Percentiles rank a stretch among this genome's conserved stretches.
phyloP scores from a whole-genome alignment of 2,329 filamentous ascomycete genomes.

The Decorospora gaudefroyi region DNA sequence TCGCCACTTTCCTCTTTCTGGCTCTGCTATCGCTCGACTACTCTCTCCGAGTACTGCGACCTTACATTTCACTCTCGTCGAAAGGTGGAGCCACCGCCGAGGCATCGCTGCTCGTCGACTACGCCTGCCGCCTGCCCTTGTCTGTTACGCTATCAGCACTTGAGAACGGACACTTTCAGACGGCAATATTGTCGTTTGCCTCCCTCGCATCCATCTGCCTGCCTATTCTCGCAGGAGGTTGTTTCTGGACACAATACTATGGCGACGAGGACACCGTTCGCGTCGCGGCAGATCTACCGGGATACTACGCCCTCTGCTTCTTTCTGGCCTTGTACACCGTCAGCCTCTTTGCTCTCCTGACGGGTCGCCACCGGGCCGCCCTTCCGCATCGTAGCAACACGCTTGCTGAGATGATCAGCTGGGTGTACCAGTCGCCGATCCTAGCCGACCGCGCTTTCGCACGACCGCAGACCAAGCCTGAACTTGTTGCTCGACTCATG shows the following conservation, averaged over 20 bases:
- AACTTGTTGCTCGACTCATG: slow-evolving; percentile 71
- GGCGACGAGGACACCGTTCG: slow-evolving; percentile 38
- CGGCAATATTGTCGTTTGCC: slow-evolving; percentile 65
- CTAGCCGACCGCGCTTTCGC: slow-evolving; percentile 74
- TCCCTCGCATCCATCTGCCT: slow-evolving; percentile 64
- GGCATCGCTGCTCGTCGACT: slow-evolving; percentile 69
- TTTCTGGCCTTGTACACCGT: slow-evolving; percentile 71
- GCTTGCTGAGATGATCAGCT: slow-evolving; percentile 76
- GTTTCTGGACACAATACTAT: slow-evolving; percentile 74
- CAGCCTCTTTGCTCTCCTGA: slow-evolving; percentile 63
- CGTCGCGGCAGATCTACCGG: slow-evolving; percentile 72
- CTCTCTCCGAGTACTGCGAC: slow-evolving; percentile 67
- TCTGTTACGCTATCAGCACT: slow-evolving; percentile 63
- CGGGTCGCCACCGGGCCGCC: slow-evolving; percentile 62
- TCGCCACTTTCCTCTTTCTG: slow-evolving; percentile 70
- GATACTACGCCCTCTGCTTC: slow-evolving; percentile 72
- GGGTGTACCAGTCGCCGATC: slow-evolving; percentile 73
- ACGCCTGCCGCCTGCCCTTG: slow-evolving; percentile 68
- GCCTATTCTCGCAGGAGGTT: slow-evolving; percentile 69
- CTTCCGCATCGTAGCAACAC: slow-evolving; percentile 75
- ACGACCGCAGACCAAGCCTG: slow-evolving; percentile 66
- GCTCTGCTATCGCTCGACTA: slow-evolving; percentile 69
- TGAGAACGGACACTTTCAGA: slow-evolving; percentile 66
- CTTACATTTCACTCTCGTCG: slow-evolving; percentile 67
- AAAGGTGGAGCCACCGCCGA: slow-evolving; percentile 65